Evolutionary conservation across 2,329 filamentous ascomycete genomes (phyloP).

Genomic region (Chaetomium olivaceum): DNA sequence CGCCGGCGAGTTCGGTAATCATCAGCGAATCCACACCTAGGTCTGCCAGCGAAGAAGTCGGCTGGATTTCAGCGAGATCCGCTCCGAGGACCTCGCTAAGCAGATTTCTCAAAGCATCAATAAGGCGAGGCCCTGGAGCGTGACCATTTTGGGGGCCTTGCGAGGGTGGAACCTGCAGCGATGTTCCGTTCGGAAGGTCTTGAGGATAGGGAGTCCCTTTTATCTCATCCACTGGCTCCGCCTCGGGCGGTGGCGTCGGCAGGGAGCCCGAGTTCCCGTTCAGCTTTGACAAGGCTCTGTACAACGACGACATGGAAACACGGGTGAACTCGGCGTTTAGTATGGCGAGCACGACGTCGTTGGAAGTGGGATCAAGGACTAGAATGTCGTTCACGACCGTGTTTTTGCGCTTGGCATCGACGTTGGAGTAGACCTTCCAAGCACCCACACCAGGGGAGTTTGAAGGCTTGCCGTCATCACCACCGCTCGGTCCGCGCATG

Average conservation of each 20-base stretch:
- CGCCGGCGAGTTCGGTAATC: background rate
- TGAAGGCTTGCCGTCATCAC: background rate
- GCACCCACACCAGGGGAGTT: background rate
- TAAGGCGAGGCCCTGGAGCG: background rate
- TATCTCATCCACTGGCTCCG: background rate
- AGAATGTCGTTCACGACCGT: background rate
- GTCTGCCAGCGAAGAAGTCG: background rate
- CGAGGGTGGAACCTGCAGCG: background rate
- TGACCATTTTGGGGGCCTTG: background rate
- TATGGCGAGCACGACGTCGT: background rate
- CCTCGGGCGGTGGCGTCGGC: background rate
- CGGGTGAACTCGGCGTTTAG: background rate
- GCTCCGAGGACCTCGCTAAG: background rate
- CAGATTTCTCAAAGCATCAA: background rate
- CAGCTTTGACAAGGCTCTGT: background rate
- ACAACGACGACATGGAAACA: background rate
- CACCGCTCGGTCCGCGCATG: background rate
- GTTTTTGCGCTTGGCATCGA: conserved; percentile 1
- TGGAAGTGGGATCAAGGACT: background rate
- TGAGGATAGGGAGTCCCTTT: background rate
- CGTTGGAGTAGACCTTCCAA: background rate
- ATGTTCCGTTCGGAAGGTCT: background rate
- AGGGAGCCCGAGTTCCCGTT: background rate
- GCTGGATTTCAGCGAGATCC: background rate
- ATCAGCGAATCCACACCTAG: conserved; percentile 9